Percentiles rank a stretch among this genome's conserved stretches.
These are phyloP conservation scores for Linaria vulgaris DNA, from an alignment of 257 asterid species.

Conservation along the genomic window DNA sequence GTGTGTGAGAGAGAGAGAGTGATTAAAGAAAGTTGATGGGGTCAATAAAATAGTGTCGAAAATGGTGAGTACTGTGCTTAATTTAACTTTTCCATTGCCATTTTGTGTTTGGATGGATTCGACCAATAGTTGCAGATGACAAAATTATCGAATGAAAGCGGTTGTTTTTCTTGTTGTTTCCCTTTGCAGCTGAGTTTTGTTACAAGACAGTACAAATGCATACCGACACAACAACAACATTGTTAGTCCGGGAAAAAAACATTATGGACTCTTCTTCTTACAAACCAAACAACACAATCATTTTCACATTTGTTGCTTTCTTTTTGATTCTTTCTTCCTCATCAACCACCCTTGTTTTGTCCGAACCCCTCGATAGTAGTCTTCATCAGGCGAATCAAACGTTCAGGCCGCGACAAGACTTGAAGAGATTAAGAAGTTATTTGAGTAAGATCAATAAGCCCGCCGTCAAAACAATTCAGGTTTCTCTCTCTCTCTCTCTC, in stretches of 20 bases:
- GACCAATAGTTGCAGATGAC: slow-evolving; percentile 46
- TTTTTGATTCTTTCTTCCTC: slow-evolving; percentile 29
- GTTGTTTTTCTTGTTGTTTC: slow-evolving; percentile 21
- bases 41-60: slow-evolving; percentile 34
- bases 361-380: background rate
- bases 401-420: slow-evolving; percentile 49
- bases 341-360: slow-evolving; percentile 13
- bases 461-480: slow-evolving; percentile 77
- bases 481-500: slow-evolving; percentile 17
- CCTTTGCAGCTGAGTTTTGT: slow-evolving; percentile 27
- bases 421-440: slow-evolving; percentile 52
- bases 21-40: slow-evolving; percentile 23
- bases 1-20: slow-evolving; percentile 24
- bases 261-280: slow-evolving; percentile 42
- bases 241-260: slow-evolving; percentile 29
- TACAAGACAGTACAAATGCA: slow-evolving; percentile 56
- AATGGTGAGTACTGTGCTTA: slow-evolving; percentile 33
- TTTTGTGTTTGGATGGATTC: slow-evolving; percentile 32
- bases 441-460: slow-evolving; percentile 79
- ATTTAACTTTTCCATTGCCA: slow-evolving; percentile 43
- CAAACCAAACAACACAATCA: slow-evolving; percentile 42
- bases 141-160: slow-evolving; percentile 51
- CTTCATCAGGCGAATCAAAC: slow-evolving; percentile 46
- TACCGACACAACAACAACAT: slow-evolving; percentile 47
- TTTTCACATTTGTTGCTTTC: slow-evolving; percentile 59